Base-by-base conservation (phyloP, 768 basidiomycete genomes). In the Pisolithus tinctorius region DNA sequence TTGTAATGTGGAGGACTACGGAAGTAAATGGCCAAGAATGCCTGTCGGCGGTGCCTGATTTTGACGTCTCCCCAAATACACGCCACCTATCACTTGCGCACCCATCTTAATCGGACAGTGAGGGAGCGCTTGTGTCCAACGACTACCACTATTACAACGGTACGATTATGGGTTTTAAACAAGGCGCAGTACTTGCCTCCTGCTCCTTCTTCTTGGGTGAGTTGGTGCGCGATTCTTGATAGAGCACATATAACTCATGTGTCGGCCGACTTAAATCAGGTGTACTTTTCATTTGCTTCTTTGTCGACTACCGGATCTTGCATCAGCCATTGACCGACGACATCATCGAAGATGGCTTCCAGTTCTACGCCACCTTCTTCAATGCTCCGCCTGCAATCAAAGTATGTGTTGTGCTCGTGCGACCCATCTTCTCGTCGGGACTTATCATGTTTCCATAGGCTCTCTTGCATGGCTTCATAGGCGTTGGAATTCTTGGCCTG, bases 361-460 rank as follows among this genome's bases (percentile, higher is more conserved):
- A 86, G 61, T 95, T 93, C 70, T 97, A 97, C 65, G 80, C 80
- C 46, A 93, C 90, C 25, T 97, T 96, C 72, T 95, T 81, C 71
- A 89, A 91, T 65, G 83, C 94, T 1, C 94, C 94, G 3, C 86
- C 86, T 26, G 94, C 91, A 39, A 92, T 96, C 71, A 94, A 93
- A 82, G 93, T 88, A 52, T 43, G 77, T 64, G 34, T 43, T 20
- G 77, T 64, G 34, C 43, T 20, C 27, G 44, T 2, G 10, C 20
- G 31, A 27, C 9, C 9, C 6, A 27, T 23, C 9, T 43, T 34
- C 17, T 27, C 10, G 23, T 25, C 1, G 30, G 16, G 20, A 16
- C 38, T 17, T 14, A 49, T 17, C 44, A 9, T 27, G 36, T 8
- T 4, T 23, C 26, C 1, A 20, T 48, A 94, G 91, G 92, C 90